phyloP scores from a whole-genome alignment of 352 stramenopile species.

The Phytophthora aleatoria region DNA sequence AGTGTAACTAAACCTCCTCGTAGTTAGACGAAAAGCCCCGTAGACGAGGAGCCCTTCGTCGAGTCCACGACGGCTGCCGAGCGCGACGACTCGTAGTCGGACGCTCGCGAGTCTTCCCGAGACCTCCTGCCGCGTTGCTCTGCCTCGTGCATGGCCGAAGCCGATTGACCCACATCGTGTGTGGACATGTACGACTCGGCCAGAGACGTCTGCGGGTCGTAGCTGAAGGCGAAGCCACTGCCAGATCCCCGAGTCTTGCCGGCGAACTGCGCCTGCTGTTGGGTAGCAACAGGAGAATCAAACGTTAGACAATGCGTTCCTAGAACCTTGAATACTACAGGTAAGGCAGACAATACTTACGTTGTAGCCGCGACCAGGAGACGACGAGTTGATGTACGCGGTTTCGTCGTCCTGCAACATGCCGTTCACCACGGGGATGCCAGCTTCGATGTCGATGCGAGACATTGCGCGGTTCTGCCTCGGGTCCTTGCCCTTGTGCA shows the following conservation, averaged over 20 bases:
- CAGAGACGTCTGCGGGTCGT: slow-evolving; percentile 77
- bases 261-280: slow-evolving; percentile 13
- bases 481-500: slow-evolving; percentile 41
- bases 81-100: slow-evolving; percentile 55
- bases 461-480: slow-evolving; percentile 27
- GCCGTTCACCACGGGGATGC: slow-evolving; percentile 48
- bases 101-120: slow-evolving; percentile 74
- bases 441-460: slow-evolving; percentile 61
- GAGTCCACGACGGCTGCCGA: slow-evolving; percentile 37
- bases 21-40: slow-evolving; percentile 46
- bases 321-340: background rate
- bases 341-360: slow-evolving; percentile 20
- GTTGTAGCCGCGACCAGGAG: slow-evolving; percentile 32
- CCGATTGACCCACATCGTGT: slow-evolving; percentile 58
- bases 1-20: slow-evolving; percentile 24
- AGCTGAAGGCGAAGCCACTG: slow-evolving; percentile 84
- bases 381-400: slow-evolving; percentile 53
- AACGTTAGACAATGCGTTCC: slow-evolving; percentile 20
- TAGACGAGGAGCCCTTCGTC: slow-evolving; percentile 42
- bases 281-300: too few relatives aligned
- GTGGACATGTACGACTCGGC: slow-evolving; percentile 84
- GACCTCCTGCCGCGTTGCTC: slow-evolving; percentile 66
- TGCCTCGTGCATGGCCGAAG: slow-evolving; percentile 65
- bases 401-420: slow-evolving; percentile 39
- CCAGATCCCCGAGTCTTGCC: slow-evolving; percentile 66